phyloP scores from a whole-genome alignment of 495 filamentous ascomycete species.

The Echria macrotheca region DNA sequence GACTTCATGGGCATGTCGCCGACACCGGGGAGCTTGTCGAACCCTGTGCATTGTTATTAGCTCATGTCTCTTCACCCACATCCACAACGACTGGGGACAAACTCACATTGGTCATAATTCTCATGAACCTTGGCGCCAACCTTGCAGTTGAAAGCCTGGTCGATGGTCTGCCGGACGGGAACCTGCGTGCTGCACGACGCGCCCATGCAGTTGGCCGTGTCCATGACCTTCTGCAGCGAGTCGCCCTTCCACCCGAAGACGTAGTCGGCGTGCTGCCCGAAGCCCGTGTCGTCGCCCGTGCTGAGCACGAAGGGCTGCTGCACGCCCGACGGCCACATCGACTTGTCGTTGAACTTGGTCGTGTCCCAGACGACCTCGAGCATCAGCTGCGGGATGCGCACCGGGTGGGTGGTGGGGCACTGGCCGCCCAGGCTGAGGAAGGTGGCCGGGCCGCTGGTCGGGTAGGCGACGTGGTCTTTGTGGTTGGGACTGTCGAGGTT shows the following conservation, averaged over 20 bases:
- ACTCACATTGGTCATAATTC: conserved; percentile 7
- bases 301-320: conserved; percentile 10
- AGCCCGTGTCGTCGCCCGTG: conserved; percentile 3
- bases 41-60: too few species aligned
- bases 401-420: conserved; percentile 9
- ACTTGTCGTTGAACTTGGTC: conserved; percentile 12
- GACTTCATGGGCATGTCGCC: background rate
- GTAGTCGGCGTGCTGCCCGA: conserved; percentile 12
- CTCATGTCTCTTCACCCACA: too few species aligned
- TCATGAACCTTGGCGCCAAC: conserved; percentile 4
- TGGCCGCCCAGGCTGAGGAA: conserved; percentile 20
- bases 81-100: too few species aligned
- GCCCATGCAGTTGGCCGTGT: conserved; percentile 2
- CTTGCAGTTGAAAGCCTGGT: background rate
- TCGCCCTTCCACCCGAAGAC: conserved; percentile 11
- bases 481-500: conserved; percentile 52
- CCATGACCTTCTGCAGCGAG: conserved; percentile 9
- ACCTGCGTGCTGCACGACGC: background rate
- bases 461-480: conserved; percentile 46
- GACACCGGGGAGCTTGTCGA: background rate
- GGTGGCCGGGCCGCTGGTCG: conserved; percentile 39
- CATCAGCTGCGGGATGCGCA: conserved; percentile 11
- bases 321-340: conserved; percentile 1
- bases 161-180: conserved; percentile 2
- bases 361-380: conserved; percentile 13